Conservation (phyloP, 345 rosid genomes). For the Raphanus raphanistrum region DNA sequence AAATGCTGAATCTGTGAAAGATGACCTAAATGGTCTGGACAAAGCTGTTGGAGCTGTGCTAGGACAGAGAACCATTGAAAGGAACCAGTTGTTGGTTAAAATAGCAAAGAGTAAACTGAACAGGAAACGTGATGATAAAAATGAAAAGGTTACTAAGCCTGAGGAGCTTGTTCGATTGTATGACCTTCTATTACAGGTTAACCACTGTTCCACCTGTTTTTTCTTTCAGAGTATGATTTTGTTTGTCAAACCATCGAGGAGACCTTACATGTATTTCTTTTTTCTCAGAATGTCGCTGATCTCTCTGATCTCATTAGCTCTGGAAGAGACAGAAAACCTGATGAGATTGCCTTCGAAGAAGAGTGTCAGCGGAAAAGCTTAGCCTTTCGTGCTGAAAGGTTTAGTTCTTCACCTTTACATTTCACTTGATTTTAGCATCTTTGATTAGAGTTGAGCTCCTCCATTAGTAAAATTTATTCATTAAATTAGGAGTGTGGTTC, state of each 20-base stretch:
- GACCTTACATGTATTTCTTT: slow-evolving; percentile 11
- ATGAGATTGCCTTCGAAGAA: slow-evolving; percentile 85
- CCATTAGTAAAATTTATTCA: neutral
- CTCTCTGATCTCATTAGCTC: slow-evolving; percentile 97
- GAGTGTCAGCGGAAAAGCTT: slow-evolving; percentile 64
- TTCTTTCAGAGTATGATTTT: neutral
- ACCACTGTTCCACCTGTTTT: slow-evolving; percentile 11
- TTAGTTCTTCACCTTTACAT: slow-evolving; percentile 20
- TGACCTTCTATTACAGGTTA: slow-evolving; percentile 93
- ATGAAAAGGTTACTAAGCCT: slow-evolving; percentile 81
- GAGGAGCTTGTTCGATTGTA: slow-evolving; percentile 96
- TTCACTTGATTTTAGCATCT: slow-evolving; percentile 12
- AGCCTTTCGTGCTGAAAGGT: slow-evolving; percentile 95
- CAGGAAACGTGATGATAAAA: slow-evolving; percentile 84
- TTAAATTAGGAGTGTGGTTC: neutral
- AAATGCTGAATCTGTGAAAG: slow-evolving; percentile 85
- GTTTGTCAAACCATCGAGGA: slow-evolving; percentile 19
- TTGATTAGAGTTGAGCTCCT: slow-evolving; percentile 10
- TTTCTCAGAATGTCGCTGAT: slow-evolving; percentile 84
- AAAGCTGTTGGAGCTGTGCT: slow-evolving; percentile 93
- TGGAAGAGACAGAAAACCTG: slow-evolving; percentile 87
- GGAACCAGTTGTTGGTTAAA: slow-evolving; percentile 86
- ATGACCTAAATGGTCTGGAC: slow-evolving; percentile 92
- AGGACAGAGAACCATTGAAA: slow-evolving; percentile 90
- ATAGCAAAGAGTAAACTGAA: slow-evolving; percentile 83